Evolutionary conservation across 73 alveolate species (phyloP).

Genomic region (Paramecium primaurelia): DNA sequence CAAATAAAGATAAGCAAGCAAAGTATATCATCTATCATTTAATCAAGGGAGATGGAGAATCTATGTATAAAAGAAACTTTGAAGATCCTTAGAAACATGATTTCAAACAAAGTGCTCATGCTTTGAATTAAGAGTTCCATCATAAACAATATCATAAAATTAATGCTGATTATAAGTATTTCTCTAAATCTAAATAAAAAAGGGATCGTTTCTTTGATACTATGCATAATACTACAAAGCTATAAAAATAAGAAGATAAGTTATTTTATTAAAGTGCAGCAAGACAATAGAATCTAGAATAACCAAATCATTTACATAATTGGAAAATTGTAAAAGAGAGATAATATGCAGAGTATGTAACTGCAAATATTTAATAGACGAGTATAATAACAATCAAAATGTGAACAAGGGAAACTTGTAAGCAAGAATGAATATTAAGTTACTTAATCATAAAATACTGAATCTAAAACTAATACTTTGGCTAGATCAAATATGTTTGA

Average conservation of each 20-base stretch:
- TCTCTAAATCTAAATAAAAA: not conserved
- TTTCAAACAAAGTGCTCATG: conserved; percentile 31
- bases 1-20: conserved; percentile 15
- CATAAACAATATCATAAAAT: conserved; percentile 30
- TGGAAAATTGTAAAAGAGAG: conserved; percentile 64
- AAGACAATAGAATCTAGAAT: conserved; percentile 37
- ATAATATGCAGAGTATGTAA: conserved; percentile 49
- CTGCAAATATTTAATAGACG: not conserved
- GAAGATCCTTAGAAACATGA: conserved; percentile 42
- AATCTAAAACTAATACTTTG: not conserved
- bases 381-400: conserved; percentile 12
- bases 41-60: conserved; percentile 35
- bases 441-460: not conserved
- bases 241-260: not conserved
- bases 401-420: not conserved
- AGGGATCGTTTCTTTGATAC: conserved; percentile 47
- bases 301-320: conserved; percentile 45
- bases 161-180: conserved; percentile 28
- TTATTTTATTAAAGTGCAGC: conserved; percentile 20
- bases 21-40: not conserved
- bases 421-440: not conserved
- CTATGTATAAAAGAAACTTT: conserved; percentile 36
- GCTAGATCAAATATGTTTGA: conserved; percentile 55
- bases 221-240: conserved; percentile 27
- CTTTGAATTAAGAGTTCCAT: not conserved